Base-by-base conservation (phyloP, 2,329 filamentous ascomycete genomes). In the Fusarium cicatricum region DNA sequence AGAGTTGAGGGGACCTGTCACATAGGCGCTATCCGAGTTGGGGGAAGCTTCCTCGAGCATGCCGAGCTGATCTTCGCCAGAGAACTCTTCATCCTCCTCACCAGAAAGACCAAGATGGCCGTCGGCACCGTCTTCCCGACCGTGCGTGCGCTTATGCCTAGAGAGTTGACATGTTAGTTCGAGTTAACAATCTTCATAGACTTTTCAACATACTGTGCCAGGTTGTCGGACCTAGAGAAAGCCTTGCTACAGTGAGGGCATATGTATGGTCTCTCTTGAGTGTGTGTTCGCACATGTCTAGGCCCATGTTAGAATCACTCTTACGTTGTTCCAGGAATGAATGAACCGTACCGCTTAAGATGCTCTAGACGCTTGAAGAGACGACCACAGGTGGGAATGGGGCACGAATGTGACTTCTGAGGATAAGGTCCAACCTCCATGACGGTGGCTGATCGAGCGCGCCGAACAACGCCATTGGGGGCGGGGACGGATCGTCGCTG, bases 311-410 rank as follows among this genome's bases (percentile, higher is more conserved):
- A 70, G 65, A 57, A 45, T 57, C 38, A 21, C 21, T 42, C 37
- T 16, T 21, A 12, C 33, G 42, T 10, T 11, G 17, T n/a, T 31
- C 8, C 68, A 75, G 69, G 75, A 77, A 71, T 64, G 66, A 75
- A 77, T 74, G 64, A 73, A 70, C 71, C 73, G 87, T 91, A 96
- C 92, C 94, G 89, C 85, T 99, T 99, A 72, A 99, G 87, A 80
- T 99, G 95, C 81, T 99, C 95, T 81, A 99, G 86, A 77, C 95
- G 89, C 88, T 99, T 99, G 85, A 99, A 99, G 60, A 97, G 85
- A 71, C 95, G 90, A 49, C 95, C 95, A 75, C 95, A 99, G 50
- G 94, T 96, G 23, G 95, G 95, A 71, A 99, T 99, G n/a, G 95
- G 95, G 80, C 95, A 99, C 2, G 94, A 98, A 78, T 99, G 95